Conservation (phyloP, 257 asterid species). For the Echium plantagineum region DNA sequence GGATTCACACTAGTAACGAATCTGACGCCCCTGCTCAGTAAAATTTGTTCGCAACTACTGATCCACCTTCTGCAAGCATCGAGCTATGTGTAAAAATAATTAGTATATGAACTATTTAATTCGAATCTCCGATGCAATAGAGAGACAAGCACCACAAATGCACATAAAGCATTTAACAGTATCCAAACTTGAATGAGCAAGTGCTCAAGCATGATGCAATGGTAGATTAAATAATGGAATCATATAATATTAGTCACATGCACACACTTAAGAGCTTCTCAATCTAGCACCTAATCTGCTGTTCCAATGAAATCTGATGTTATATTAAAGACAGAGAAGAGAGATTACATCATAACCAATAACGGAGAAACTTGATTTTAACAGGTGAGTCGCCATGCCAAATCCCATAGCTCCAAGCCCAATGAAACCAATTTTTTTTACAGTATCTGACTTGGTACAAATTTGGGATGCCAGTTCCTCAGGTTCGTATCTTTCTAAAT, state of each 20-base stretch:
- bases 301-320: constrained; percentile 5
- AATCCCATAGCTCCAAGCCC: constrained; percentile 99
- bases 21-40: too few species aligned
- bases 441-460: constrained; percentile 45
- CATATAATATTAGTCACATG: background rate
- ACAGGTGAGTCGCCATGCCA: constrained; percentile 96
- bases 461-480: constrained; percentile 58
- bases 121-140: too few species aligned
- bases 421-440: constrained; percentile 70
- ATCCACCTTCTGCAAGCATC: too few species aligned
- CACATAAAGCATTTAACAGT: too few species aligned
- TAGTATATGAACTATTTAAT: too few species aligned
- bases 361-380: constrained; percentile 68
- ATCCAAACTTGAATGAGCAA: too few species aligned
- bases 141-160: too few species aligned
- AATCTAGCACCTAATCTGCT: background rate
- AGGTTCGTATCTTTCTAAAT: constrained; percentile 56
- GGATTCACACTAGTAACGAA: too few species aligned
- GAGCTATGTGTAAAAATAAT: too few species aligned
- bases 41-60: too few species aligned
- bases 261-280: background rate
- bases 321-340: constrained; percentile 13
- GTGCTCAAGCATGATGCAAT: too few species aligned
- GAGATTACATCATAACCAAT: constrained; percentile 73
- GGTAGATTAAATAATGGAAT: too few species aligned